Evolutionary conservation across 768 basidiomycete genomes (phyloP).

Genomic region (Crassisporium funariophilum): DNA sequence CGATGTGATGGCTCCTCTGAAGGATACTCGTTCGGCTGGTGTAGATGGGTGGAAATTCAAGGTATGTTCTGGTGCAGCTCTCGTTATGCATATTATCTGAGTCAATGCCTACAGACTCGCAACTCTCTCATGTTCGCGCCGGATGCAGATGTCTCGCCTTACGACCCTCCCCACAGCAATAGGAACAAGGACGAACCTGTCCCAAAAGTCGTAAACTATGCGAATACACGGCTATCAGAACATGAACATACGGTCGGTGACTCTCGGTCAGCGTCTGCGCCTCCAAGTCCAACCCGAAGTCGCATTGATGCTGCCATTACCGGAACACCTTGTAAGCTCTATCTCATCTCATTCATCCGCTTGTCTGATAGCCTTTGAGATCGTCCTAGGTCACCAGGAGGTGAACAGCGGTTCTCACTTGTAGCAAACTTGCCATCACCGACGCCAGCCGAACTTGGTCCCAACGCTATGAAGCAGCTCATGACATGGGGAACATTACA

Average conservation of each 20-base stretch:
- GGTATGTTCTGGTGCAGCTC: constrained; percentile 34
- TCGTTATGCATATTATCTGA: background rate
- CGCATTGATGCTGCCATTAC: constrained; percentile 90
- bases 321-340: constrained; percentile 81
- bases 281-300: constrained; percentile 89
- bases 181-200: constrained; percentile 34
- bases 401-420: constrained; percentile 63
- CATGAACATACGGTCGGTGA: constrained; percentile 56
- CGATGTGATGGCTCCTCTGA: constrained; percentile 82
- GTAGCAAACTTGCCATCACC: constrained; percentile 89
- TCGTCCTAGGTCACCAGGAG: constrained; percentile 60
- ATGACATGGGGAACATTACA: constrained; percentile 98
- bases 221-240: constrained; percentile 79
- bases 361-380: constrained; percentile 43
- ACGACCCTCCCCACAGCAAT: constrained; percentile 46
- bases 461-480: constrained; percentile 83
- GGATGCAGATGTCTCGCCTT: constrained; percentile 85
- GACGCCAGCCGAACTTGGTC: constrained; percentile 78
- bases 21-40: constrained; percentile 68
- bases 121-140: constrained; percentile 96
- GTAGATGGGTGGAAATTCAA: constrained; percentile 87
- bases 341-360: background rate
- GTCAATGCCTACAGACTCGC: constrained; percentile 60
- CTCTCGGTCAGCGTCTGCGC: constrained; percentile 51
- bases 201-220: constrained; percentile 71